These are phyloP conservation scores for Penicillium nordicum DNA, from an alignment of 2,329 filamentous ascomycete genomes.

Conservation along the genomic window DNA sequence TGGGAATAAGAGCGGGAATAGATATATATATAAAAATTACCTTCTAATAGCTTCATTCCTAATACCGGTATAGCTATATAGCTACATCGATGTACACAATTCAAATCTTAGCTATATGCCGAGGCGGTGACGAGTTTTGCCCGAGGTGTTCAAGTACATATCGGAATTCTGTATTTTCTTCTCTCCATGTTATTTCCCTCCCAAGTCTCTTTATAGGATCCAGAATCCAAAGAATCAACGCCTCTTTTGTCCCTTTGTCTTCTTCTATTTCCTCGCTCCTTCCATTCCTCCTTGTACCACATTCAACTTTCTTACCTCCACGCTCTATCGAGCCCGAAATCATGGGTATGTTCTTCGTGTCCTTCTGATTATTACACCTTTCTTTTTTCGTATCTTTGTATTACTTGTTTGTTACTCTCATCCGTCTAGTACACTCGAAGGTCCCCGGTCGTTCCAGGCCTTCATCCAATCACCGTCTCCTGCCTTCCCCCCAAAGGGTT, in stretches of 20 bases:
- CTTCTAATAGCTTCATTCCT: not conserved
- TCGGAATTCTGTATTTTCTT: constrained; percentile 2
- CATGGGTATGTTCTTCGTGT: constrained; percentile 23
- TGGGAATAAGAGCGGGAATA: not conserved
- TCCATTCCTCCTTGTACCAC: constrained; percentile 6
- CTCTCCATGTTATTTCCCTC: not conserved
- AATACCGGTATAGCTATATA: not conserved
- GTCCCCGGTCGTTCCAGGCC: constrained; percentile 18
- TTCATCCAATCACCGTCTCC: constrained; percentile 19
- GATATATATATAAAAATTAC: too few species aligned
- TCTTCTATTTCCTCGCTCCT: not conserved
- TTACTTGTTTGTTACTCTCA: constrained; percentile 16
- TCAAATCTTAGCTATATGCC: not conserved
- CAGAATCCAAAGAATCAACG: not conserved
- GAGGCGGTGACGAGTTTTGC: constrained; percentile 6
- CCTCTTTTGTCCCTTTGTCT: not conserved
- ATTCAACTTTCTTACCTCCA: constrained; percentile 9
- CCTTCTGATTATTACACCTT: constrained; percentile 2
- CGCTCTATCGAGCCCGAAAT: constrained; percentile 8
- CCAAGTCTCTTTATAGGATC: not conserved
- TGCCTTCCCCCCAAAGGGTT: constrained; percentile 11
- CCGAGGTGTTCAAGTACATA: constrained; percentile 1
- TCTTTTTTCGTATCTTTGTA: constrained; percentile 20
- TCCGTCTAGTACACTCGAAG: constrained; percentile 21
- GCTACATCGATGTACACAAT: not conserved